A percentile compares a stretch with the other conserved stretches of the same genome.
Conservation (phyloP, 2,329 filamentous ascomycete species). For the Penicillium brevicompactum region DNA sequence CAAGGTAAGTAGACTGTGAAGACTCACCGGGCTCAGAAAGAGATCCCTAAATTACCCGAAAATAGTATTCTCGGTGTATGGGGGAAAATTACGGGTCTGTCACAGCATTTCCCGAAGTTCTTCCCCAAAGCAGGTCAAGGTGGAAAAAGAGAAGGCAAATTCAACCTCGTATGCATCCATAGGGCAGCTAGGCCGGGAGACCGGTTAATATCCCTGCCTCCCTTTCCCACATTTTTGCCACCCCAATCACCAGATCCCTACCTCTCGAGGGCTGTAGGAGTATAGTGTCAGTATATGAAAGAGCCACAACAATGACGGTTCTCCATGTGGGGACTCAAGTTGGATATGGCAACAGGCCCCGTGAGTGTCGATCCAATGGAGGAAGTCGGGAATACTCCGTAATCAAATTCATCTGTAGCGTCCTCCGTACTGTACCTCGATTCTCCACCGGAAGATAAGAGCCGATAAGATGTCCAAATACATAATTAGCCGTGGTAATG, state of each 20-base stretch:
- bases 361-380: background rate
- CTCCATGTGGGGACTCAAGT: background rate
- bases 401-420: background rate
- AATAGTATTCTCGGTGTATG: slow-evolving; percentile 9
- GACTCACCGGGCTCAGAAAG: slow-evolving; percentile 17
- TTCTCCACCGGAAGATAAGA: slow-evolving; percentile 22
- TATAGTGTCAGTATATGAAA: background rate
- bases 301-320: background rate
- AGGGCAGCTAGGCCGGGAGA: background rate
- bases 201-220: slow-evolving; percentile 4
- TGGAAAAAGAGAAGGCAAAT: background rate
- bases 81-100: background rate
- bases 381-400: background rate
- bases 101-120: slow-evolving; percentile 9
- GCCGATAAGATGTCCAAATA: slow-evolving; percentile 28
- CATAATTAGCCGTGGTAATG: slow-evolving; percentile 35
- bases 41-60: slow-evolving; percentile 26
- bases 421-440: slow-evolving; percentile 10
- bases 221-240: background rate
- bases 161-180: background rate
- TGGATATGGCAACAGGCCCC: background rate
- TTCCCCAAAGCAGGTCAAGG: background rate
- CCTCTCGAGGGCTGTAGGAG: no score
- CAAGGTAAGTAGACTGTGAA: background rate
- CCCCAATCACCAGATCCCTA: background rate